Evolutionary conservation across 1,284 basidiomycete genomes (phyloP).

Genomic region (Fomitopsis pinicola): DNA sequence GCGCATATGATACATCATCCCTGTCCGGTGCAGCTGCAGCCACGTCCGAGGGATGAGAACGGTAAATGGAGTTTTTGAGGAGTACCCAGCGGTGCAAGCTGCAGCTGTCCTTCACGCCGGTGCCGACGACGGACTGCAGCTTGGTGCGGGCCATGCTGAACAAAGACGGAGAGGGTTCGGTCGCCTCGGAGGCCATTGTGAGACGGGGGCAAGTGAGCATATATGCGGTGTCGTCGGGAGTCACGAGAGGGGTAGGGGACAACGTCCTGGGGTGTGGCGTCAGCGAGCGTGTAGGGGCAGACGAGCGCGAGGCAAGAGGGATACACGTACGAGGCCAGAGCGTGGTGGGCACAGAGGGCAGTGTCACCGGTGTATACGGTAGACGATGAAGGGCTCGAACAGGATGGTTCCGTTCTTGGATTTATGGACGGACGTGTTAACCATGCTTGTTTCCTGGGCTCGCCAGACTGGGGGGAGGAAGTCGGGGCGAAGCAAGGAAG

Average conservation of each 20-base stretch:
- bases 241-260: conserved; percentile 19
- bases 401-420: conserved; percentile 80
- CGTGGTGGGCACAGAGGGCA: neutral
- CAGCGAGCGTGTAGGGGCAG: conserved; percentile 1
- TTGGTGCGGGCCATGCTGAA: conserved; percentile 69
- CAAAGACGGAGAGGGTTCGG: conserved; percentile 33
- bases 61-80: conserved; percentile 75
- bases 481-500: conserved; percentile 29
- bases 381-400: conserved; percentile 80
- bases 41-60: conserved; percentile 38
- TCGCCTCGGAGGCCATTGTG: conserved; percentile 42
- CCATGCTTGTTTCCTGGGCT: conserved; percentile 57
- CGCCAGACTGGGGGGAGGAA: conserved; percentile 35
- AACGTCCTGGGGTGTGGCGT: conserved; percentile 20
- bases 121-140: conserved; percentile 56
- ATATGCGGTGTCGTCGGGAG: conserved; percentile 14
- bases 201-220: conserved; percentile 10
- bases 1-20: conserved; percentile 36
- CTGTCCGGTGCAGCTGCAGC: conserved; percentile 26
- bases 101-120: conserved; percentile 53
- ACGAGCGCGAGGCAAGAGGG: conserved; percentile 7
- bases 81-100: conserved; percentile 82
- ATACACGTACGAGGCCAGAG: conserved; percentile 24
- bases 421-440: conserved; percentile 73
- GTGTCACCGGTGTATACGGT: conserved; percentile 70